Conservation (phyloP, 495 filamentous ascomycete genomes). For the Oidiodendron maius region DNA sequence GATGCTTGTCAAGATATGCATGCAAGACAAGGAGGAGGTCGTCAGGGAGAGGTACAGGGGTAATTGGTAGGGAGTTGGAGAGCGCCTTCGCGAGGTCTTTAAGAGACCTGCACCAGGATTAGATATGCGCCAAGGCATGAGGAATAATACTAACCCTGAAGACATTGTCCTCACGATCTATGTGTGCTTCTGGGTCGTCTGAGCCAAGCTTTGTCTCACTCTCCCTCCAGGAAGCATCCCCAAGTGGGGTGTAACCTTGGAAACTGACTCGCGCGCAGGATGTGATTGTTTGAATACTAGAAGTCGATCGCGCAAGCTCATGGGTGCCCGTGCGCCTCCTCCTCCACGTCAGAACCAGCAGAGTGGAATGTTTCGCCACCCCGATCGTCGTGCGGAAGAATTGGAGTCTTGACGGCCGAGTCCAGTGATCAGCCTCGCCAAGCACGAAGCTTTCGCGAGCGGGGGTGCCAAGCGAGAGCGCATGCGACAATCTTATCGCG, state of each 20-base stretch:
- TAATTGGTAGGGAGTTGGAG: slow-evolving; percentile 41
- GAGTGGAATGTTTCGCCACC: too few relatives aligned
- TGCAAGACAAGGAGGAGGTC: slow-evolving; percentile 51
- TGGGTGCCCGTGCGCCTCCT: background rate
- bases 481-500: background rate
- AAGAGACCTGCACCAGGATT: slow-evolving; percentile 35
- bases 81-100: slow-evolving; percentile 60
- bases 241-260: too few relatives aligned
- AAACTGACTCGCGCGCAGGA: too few relatives aligned
- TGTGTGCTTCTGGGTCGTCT: too few relatives aligned
- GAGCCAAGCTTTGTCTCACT: too few relatives aligned
- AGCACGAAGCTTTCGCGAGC: too few relatives aligned
- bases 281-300: too few relatives aligned
- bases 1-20: slow-evolving; percentile 54
- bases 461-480: background rate
- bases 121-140: slow-evolving; percentile 1
- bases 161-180: slow-evolving; percentile 12
- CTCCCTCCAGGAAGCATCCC: too few relatives aligned
- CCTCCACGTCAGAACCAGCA: background rate
- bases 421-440: too few relatives aligned
- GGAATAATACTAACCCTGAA: slow-evolving; percentile 17
- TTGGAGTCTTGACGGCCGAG: too few relatives aligned
- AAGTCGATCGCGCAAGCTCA: too few relatives aligned
- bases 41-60: slow-evolving; percentile 52
- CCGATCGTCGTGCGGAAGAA: too few relatives aligned